phyloP scores from a whole-genome alignment of 2,329 filamentous ascomycete genomes.

The Pseudogymnoascus sp. region DNA sequence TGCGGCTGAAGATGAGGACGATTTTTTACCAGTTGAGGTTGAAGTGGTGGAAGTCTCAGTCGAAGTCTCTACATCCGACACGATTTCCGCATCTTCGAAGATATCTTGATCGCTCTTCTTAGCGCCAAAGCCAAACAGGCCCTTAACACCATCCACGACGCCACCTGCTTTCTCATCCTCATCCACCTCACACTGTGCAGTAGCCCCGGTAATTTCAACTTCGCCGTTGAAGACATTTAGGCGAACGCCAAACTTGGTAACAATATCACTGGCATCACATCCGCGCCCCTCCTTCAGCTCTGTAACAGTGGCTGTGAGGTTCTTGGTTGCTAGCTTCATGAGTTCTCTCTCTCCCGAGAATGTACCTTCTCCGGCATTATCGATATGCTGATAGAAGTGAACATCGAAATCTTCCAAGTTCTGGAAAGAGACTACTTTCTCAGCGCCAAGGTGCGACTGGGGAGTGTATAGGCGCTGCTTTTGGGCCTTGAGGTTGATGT shows the following conservation, averaged over 20 bases:
- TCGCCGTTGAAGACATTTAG: slow-evolving; percentile 67
- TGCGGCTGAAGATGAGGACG: slow-evolving; percentile 40
- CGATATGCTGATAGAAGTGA: slow-evolving; percentile 67
- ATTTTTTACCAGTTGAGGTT: slow-evolving; percentile 33
- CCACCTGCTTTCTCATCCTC: slow-evolving; percentile 62
- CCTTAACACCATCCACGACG: slow-evolving; percentile 90
- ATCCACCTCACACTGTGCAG: slow-evolving; percentile 78
- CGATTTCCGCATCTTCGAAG: slow-evolving; percentile 43
- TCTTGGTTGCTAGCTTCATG: slow-evolving; percentile 64
- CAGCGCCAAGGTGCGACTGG: slow-evolving; percentile 63
- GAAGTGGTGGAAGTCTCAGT: slow-evolving; percentile 13
- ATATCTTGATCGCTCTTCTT: slow-evolving; percentile 76
- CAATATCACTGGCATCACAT: slow-evolving; percentile 63
- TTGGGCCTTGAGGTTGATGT: slow-evolving; percentile 58
- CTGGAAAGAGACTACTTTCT: slow-evolving; percentile 78
- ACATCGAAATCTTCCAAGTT: slow-evolving; percentile 76
- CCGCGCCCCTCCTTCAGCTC: slow-evolving; percentile 70
- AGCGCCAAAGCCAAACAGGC: slow-evolving; percentile 86
- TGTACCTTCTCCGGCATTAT: slow-evolving; percentile 33
- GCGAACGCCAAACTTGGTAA: slow-evolving; percentile 69
- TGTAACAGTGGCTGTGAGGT: slow-evolving; percentile 75
- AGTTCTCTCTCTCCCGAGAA: slow-evolving; percentile 48
- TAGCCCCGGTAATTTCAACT: slow-evolving; percentile 67
- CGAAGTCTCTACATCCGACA: slow-evolving; percentile 32
- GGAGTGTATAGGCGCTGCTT: slow-evolving; percentile 79